Conservation (phyloP, 2,329 filamentous ascomycete genomes). For the Penicillium digitatum region DNA sequence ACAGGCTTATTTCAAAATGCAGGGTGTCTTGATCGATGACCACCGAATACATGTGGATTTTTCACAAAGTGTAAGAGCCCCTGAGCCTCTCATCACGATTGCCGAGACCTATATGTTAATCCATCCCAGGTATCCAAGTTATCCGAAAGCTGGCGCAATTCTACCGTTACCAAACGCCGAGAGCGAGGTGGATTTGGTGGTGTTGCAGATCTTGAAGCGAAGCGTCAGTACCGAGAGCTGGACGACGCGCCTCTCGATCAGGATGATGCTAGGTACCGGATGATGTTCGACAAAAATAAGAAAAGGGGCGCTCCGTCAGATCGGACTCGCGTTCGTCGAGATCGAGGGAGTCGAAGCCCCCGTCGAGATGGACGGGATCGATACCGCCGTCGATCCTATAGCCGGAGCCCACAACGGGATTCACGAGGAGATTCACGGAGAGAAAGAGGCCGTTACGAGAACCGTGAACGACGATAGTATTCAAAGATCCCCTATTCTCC, state of each 20-base stretch:
- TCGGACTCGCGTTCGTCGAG: constrained; percentile 40
- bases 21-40: constrained; percentile 93
- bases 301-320: constrained; percentile 32
- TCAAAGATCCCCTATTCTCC: constrained; percentile 7
- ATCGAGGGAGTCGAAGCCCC: constrained; percentile 32
- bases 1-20: constrained; percentile 97
- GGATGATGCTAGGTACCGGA: constrained; percentile 61
- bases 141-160: constrained; percentile 82
- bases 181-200: constrained; percentile 81
- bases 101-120: constrained; percentile 12
- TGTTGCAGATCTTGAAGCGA: constrained; percentile 80
- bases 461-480: constrained; percentile 24
- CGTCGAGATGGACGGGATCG: constrained; percentile 28
- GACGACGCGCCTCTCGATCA: constrained; percentile 48
- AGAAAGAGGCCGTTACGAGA: constrained; percentile 35
- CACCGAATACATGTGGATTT: constrained; percentile 98
- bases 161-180: constrained; percentile 74
- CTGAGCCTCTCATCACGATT: background rate
- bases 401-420: constrained; percentile 27
- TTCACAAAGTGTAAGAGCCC: constrained; percentile 75
- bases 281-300: constrained; percentile 67
- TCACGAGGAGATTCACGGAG: constrained; percentile 21
- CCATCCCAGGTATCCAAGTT: constrained; percentile 61
- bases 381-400: constrained; percentile 39
- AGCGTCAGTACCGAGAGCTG: constrained; percentile 78